Conservation (phyloP, 1,139 yeast species). For the Saccharomycopsis hybrid region DNA sequence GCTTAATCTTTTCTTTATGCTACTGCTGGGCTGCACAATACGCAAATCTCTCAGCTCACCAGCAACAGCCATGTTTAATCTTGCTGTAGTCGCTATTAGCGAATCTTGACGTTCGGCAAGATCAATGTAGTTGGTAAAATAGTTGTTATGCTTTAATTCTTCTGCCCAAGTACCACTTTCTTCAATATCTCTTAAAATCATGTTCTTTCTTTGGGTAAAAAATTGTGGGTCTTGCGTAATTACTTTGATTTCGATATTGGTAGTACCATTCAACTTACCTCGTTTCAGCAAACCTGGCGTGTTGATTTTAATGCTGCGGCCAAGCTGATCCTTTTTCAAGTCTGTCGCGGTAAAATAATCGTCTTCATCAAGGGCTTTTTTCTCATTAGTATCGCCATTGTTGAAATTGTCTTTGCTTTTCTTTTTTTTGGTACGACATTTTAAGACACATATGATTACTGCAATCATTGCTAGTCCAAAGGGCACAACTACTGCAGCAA, state of each 20-base stretch:
- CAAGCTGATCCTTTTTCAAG: conserved; percentile 5
- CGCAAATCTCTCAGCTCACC: conserved; percentile 7
- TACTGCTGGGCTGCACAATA: conserved; percentile 7
- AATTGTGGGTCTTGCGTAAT: conserved; percentile 9
- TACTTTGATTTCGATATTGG: conserved; percentile 16
- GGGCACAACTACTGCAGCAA: conserved; percentile 20
- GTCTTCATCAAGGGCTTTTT: conserved; percentile 7
- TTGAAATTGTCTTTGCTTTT: conserved; percentile 6
- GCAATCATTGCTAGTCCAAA: conserved; percentile 11
- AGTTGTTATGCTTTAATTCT: conserved; percentile 16
- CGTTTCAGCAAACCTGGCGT: too few species aligned
- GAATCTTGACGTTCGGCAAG: conserved; percentile 7
- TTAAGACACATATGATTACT: conserved; percentile 9
- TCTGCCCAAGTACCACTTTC: conserved; percentile 13
- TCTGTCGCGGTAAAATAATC: too few species aligned
- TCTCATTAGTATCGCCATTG: conserved; percentile 4
- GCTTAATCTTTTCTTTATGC: conserved; percentile 9
- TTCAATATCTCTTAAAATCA: conserved; percentile 16
- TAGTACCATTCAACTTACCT: conserved; percentile 1
- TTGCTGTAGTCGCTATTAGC: conserved; percentile 2
- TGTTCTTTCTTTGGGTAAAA: conserved; percentile 12
- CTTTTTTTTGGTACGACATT: conserved; percentile 8
- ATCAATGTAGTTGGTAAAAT: conserved; percentile 20
- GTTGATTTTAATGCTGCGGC: conserved; percentile 1
- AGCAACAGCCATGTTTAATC: conserved; percentile 4